A percentile compares a stretch with the other conserved stretches of the same genome.
These are phyloP conservation scores for Acrocalymma vagum DNA, from an alignment of 2,329 filamentous ascomycete species.

Conservation along the genomic window DNA sequence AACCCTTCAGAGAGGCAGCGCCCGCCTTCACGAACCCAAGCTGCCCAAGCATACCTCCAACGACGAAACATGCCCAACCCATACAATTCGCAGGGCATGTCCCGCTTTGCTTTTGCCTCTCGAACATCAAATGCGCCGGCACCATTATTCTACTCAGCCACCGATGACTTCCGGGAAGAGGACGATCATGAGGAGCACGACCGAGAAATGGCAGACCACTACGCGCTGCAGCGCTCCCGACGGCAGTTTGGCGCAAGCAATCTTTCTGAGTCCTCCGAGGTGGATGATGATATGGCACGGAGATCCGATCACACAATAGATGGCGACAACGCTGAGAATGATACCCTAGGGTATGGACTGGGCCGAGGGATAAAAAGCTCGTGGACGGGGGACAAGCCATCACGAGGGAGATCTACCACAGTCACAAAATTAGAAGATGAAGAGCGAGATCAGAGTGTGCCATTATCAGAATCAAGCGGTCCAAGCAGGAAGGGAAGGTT, in stretches of 20 bases:
- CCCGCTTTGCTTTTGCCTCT: constrained; percentile 81
- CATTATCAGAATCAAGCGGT: constrained; percentile 51
- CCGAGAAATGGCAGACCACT: constrained; percentile 91
- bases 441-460: constrained; percentile 51
- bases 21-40: constrained; percentile 56
- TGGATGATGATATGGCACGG: constrained; percentile 72
- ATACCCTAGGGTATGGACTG: constrained; percentile 49
- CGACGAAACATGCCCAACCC: constrained; percentile 70
- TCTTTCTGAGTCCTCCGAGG: constrained; percentile 84
- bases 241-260: constrained; percentile 86
- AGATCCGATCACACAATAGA: constrained; percentile 61
- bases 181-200: constrained; percentile 93
- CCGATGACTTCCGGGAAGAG: constrained; percentile 90
- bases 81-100: constrained; percentile 75
- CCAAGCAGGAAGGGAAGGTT: constrained; percentile 71
- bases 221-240: constrained; percentile 88
- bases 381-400: constrained; percentile 60
- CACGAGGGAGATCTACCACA: constrained; percentile 48
- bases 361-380: constrained; percentile 64
- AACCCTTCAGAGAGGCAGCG: constrained; percentile 56
- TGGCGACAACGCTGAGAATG: constrained; percentile 51
- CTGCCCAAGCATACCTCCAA: constrained; percentile 60
- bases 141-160: constrained; percentile 91
- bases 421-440: constrained; percentile 42
- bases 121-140: constrained; percentile 80